Evolutionary conservation across 2,329 filamentous ascomycete species (phyloP).

Genomic region (Fusarium robinianum): DNA sequence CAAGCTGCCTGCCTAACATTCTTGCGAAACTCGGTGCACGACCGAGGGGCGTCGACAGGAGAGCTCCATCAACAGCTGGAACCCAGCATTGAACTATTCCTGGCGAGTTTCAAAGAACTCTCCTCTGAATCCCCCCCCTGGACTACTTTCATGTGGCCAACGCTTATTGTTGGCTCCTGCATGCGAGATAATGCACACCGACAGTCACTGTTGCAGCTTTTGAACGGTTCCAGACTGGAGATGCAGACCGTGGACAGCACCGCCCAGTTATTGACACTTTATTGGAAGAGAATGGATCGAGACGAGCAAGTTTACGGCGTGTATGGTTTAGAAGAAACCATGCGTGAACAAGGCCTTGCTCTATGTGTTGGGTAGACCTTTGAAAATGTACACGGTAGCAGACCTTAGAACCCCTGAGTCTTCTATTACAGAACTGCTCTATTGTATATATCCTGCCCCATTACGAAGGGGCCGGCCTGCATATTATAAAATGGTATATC

Average conservation of each 20-base stretch:
- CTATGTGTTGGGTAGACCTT: slow-evolving; percentile 1
- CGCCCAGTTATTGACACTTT: not conserved
- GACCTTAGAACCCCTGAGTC: too few species aligned
- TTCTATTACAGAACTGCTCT: too few species aligned
- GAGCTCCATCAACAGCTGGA: not conserved
- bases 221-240: not conserved
- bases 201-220: not conserved
- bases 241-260: slow-evolving; percentile 9
- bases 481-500: too few species aligned
- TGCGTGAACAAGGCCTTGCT: slow-evolving; percentile 1
- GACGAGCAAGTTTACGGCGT: not conserved
- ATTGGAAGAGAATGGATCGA: slow-evolving; percentile 6
- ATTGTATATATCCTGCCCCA: too few species aligned
- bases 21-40: not conserved
- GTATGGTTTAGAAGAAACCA: slow-evolving; percentile 2
- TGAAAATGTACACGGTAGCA: not conserved
- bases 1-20: slow-evolving; percentile 4
- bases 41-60: not conserved
- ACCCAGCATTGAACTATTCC: not conserved
- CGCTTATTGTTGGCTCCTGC: slow-evolving; percentile 7
- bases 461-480: too few species aligned
- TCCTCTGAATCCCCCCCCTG: slow-evolving; percentile 3
- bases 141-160: slow-evolving; percentile 13
- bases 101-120: not conserved
- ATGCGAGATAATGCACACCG: slow-evolving; percentile 1